Evolutionary conservation across 176 grass and related monocot species (phyloP).

Genomic region (Aegilops tauschii): DNA sequence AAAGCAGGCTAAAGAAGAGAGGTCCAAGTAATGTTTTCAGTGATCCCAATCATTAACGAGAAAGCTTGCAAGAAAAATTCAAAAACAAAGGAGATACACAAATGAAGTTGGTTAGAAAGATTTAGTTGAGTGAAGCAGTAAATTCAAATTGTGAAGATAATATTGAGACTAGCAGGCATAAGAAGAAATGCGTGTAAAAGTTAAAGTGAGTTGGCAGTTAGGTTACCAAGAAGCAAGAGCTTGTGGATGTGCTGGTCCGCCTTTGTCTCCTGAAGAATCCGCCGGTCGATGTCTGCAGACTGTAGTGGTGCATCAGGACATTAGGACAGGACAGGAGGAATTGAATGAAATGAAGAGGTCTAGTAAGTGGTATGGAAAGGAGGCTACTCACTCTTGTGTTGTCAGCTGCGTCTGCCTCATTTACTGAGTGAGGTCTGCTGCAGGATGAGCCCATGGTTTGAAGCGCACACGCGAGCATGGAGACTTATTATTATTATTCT

Average conservation of each 20-base stretch:
- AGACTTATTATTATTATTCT: slow-evolving; percentile 34
- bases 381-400: slow-evolving; percentile 44
- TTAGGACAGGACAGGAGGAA: too few relatives aligned
- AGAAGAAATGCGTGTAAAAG: not conserved
- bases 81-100: not conserved
- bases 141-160: too few relatives aligned
- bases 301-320: too few relatives aligned
- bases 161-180: not conserved
- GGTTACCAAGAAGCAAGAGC: slow-evolving; percentile 73
- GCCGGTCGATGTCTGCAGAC: too few relatives aligned
- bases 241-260: slow-evolving; percentile 93
- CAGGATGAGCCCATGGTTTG: slow-evolving; percentile 65
- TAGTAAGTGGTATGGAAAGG: not conserved
- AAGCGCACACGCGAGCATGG: slow-evolving; percentile 33
- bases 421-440: slow-evolving; percentile 69
- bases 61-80: not conserved
- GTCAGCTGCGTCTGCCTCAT: slow-evolving; percentile 60
- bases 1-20: too few relatives aligned
- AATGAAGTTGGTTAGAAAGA: not conserved
- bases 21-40: not conserved
- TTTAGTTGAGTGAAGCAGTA: too few relatives aligned
- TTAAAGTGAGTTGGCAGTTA: not conserved
- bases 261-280: slow-evolving; percentile 69
- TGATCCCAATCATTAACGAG: not conserved
- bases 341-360: too few relatives aligned